A percentile compares a stretch with the other conserved stretches of the same genome.
Evolutionary conservation across 2,329 filamentous ascomycete species (phyloP).

Genomic region (Escovopsis weberi): DNA sequence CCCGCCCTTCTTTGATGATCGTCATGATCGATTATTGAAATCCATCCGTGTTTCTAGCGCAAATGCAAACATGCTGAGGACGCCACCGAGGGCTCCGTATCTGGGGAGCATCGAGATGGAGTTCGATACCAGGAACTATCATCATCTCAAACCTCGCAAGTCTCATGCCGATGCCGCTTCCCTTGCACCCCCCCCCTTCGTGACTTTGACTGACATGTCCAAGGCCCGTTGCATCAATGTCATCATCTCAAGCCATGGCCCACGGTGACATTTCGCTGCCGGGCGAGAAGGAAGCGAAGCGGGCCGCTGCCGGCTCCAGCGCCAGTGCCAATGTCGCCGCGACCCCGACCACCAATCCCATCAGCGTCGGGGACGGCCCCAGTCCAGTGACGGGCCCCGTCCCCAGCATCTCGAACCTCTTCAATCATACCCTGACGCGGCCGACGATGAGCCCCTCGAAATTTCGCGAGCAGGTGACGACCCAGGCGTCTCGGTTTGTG

Average conservation of each 20-base stretch:
- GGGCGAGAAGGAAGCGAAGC: neutral
- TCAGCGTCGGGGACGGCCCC: neutral
- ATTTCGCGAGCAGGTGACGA: conserved; percentile 5
- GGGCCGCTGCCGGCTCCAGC: neutral
- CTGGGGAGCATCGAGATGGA: conserved; percentile 11
- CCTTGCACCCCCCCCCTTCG: neutral
- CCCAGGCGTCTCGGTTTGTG: conserved; percentile 33
- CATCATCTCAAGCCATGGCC: conserved; percentile 2
- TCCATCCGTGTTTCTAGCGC: conserved; percentile 16
- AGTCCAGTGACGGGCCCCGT: neutral
- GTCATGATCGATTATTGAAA: neutral
- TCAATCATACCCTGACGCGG: neutral
- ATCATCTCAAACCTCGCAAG: conserved; percentile 18
- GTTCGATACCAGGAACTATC: conserved; percentile 10
- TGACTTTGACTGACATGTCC: neutral
- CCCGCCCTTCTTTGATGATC: neutral
- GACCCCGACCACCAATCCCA: neutral
- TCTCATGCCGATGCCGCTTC: conserved; percentile 1
- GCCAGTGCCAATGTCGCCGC: neutral
- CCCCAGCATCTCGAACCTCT: neutral
- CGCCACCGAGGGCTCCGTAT: conserved; percentile 15
- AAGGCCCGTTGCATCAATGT: conserved; percentile 3
- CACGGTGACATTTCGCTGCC: neutral
- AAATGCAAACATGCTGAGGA: conserved; percentile 29
- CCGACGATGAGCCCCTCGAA: neutral